phyloP scores from a whole-genome alignment of 2,329 filamentous ascomycete species.

The Tolypocladium cylindrosporum region DNA sequence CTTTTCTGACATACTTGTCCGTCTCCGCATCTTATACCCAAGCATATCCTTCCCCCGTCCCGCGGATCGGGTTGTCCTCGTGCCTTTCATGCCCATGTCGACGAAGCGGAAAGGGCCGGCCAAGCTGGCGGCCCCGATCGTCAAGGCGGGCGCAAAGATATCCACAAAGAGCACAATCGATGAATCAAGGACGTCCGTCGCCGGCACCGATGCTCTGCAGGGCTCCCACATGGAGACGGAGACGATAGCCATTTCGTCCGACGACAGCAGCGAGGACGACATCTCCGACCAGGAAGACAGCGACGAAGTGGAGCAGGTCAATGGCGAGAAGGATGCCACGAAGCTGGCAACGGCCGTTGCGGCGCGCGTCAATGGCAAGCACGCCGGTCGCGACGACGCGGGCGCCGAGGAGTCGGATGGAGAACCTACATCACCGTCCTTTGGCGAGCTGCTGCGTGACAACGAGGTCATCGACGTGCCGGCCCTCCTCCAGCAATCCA shows the following conservation, averaged over 20 bases:
- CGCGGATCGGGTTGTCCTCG: neutral
- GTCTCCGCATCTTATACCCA: neutral
- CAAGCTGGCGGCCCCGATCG: conserved; percentile 45
- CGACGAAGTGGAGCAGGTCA: conserved; percentile 8
- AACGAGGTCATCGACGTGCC: conserved; percentile 69
- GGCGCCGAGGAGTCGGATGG: conserved; percentile 30
- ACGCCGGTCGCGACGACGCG: conserved; percentile 11
- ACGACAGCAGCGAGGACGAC: conserved; percentile 37
- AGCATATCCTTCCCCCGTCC: neutral
- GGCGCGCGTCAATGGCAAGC: conserved; percentile 15
- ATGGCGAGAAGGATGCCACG: conserved; percentile 7
- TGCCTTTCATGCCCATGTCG: conserved; percentile 33
- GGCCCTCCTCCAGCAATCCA: conserved; percentile 40
- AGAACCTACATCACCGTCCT: conserved; percentile 54
- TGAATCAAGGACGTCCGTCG: conserved; percentile 47
- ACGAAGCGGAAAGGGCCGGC: conserved; percentile 51
- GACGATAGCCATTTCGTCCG: conserved; percentile 49
- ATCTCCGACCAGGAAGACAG: conserved; percentile 34
- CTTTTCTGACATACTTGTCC: neutral
- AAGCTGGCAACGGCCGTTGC: conserved; percentile 4
- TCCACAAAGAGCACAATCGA: conserved; percentile 41
- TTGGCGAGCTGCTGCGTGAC: conserved; percentile 75
- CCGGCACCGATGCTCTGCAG: conserved; percentile 28
- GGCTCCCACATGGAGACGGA: conserved; percentile 30
- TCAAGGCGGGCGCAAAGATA: conserved; percentile 42